Percentiles rank a stretch among this genome's conserved stretches.
These are phyloP conservation scores for Colletotrichum salicis DNA, from an alignment of 2,329 filamentous ascomycete genomes.

Conservation along the genomic window DNA sequence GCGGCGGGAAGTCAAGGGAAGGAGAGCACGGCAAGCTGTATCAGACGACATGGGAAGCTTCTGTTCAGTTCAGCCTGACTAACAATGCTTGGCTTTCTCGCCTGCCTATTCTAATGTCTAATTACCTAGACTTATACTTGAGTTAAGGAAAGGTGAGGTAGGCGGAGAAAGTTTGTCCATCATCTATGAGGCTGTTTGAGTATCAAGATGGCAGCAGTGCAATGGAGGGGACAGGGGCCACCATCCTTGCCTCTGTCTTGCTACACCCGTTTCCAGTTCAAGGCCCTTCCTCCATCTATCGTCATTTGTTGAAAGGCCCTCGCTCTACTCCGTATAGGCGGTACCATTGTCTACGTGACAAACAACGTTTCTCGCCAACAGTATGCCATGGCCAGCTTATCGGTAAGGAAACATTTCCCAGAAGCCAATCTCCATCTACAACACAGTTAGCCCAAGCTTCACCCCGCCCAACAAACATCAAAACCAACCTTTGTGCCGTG, in stretches of 20 bases:
- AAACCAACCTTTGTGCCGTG: conserved; percentile 81
- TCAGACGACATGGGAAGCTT: conserved; percentile 11
- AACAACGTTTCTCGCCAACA: neutral
- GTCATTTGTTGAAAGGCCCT: neutral
- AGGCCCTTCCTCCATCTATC: neutral
- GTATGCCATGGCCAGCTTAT: neutral
- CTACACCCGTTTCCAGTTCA: neutral
- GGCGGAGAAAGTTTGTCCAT: neutral
- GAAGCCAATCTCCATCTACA: conserved; percentile 64
- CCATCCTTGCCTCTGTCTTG: neutral
- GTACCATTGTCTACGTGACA: too few species aligned
- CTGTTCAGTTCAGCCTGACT: neutral
- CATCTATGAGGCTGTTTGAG: conserved; percentile 13
- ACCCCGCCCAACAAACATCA: neutral
- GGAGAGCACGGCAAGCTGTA: neutral
- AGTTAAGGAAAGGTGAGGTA: too few species aligned
- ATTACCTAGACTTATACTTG: too few species aligned
- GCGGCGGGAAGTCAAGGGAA: conserved; percentile 19
- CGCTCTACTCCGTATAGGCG: too few species aligned
- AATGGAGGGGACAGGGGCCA: neutral
- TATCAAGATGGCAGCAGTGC: neutral
- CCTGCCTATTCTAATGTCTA: neutral
- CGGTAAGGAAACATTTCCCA: conserved; percentile 63
- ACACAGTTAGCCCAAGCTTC: conserved; percentile 4
- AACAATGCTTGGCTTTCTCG: neutral